phyloP scores from a whole-genome alignment of 2,329 filamentous ascomycete species.

The Pseudogymnoascus sp. region DNA sequence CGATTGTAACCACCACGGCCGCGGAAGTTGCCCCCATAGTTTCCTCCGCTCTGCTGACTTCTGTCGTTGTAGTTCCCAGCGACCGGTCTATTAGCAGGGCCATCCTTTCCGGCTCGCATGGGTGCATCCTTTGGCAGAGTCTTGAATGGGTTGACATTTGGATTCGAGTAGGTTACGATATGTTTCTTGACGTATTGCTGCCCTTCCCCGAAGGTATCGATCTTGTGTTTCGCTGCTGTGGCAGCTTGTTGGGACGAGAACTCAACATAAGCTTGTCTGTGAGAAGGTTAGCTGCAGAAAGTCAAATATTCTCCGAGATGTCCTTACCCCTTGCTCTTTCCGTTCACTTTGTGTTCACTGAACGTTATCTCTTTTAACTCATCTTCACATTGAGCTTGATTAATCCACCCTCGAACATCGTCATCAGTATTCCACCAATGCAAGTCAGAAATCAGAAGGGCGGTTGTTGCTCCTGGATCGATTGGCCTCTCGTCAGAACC shows the following conservation, averaged over 20 bases:
- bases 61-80: slow-evolving; percentile 41
- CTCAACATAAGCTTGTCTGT: slow-evolving; percentile 71
- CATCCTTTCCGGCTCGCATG: slow-evolving; percentile 56
- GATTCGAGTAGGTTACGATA: slow-evolving; percentile 65
- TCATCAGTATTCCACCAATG: slow-evolving; percentile 98
- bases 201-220: slow-evolving; percentile 56
- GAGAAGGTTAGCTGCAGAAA: background rate
- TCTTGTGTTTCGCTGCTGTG: slow-evolving; percentile 72
- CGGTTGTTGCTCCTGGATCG: slow-evolving; percentile 54
- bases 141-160: slow-evolving; percentile 77
- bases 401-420: slow-evolving; percentile 80
- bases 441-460: slow-evolving; percentile 79
- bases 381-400: slow-evolving; percentile 69
- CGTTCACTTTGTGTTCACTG: slow-evolving; percentile 97
- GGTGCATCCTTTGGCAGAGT: slow-evolving; percentile 86
- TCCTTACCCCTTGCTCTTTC: slow-evolving; percentile 87
- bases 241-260: slow-evolving; percentile 77
- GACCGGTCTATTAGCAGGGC: slow-evolving; percentile 44
- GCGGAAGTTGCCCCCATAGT: slow-evolving; percentile 35
- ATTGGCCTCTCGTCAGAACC: slow-evolving; percentile 50
- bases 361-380: slow-evolving; percentile 91
- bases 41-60: slow-evolving; percentile 26
- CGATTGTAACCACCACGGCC: slow-evolving; percentile 43
- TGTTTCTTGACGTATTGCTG: slow-evolving; percentile 54
- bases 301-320: background rate